A percentile compares a stretch with the other conserved stretches of the same genome.
Conservation (phyloP, 2,329 filamentous ascomycete species). For the Cercospora sp. region DNA sequence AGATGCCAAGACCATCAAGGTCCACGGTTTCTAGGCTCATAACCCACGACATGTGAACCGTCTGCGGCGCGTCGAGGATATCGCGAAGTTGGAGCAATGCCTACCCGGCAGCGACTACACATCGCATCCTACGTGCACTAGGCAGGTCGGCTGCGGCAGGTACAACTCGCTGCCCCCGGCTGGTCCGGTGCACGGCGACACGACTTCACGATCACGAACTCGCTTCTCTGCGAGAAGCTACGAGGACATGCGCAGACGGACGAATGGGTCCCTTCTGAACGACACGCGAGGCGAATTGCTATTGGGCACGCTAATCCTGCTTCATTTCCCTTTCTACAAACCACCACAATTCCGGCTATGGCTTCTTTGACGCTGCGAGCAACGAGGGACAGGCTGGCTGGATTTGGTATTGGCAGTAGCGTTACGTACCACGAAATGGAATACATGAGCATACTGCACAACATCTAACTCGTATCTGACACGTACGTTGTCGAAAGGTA, state of each 20-base stretch:
- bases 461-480: background rate
- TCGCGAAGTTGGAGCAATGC: slow-evolving; percentile 16
- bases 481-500: background rate
- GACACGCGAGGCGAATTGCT: slow-evolving; percentile 14
- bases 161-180: slow-evolving; percentile 17
- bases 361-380: slow-evolving; percentile 14
- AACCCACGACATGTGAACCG: slow-evolving; percentile 14
- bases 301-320: background rate
- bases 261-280: slow-evolving; percentile 20
- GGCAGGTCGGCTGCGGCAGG: slow-evolving; percentile 14
- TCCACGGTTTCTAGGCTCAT: slow-evolving; percentile 46
- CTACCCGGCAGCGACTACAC: background rate
- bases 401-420: slow-evolving; percentile 5
- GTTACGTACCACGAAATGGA: slow-evolving; percentile 14
- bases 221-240: slow-evolving; percentile 16
- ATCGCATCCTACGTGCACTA: slow-evolving; percentile 10
- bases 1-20: slow-evolving; percentile 96
- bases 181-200: slow-evolving; percentile 17
- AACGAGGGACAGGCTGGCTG: slow-evolving; percentile 13
- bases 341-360: slow-evolving; percentile 10
- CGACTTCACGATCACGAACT: slow-evolving; percentile 23
- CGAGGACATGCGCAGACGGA: slow-evolving; percentile 19
- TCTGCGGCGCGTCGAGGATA: slow-evolving; percentile 18
- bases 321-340: background rate
- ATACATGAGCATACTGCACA: slow-evolving; percentile 3